These are phyloP conservation scores for Ceratocystis papillata DNA, from an alignment of 2,329 filamentous ascomycete species.

Conservation along the genomic window DNA sequence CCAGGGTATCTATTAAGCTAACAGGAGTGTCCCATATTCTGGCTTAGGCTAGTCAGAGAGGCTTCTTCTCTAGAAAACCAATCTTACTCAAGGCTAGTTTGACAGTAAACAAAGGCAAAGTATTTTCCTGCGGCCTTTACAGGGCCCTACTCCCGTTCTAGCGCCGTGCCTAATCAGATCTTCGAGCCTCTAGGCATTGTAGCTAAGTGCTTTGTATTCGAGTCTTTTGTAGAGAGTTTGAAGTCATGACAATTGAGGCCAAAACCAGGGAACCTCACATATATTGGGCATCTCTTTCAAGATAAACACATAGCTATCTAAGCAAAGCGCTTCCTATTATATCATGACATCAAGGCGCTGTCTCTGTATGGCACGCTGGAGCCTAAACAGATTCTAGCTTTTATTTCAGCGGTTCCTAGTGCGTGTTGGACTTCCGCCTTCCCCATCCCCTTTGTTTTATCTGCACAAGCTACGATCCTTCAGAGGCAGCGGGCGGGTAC, in stretches of 20 bases:
- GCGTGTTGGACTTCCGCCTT: neutral
- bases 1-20: neutral
- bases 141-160: neutral
- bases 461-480: neutral
- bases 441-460: neutral
- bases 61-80: neutral
- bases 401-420: neutral
- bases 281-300: too few species aligned
- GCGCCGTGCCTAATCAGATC: neutral
- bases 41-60: neutral
- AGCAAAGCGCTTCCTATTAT: too few species aligned
- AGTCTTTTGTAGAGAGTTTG: too few species aligned
- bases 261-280: too few species aligned
- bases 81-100: neutral
- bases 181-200: neutral
- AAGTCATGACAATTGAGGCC: too few species aligned
- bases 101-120: neutral
- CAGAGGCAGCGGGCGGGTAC: slow-evolving; percentile 5
- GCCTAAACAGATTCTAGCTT: too few species aligned
- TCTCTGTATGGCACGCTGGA: too few species aligned
- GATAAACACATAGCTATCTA: too few species aligned
- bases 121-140: neutral
- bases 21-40: too few species aligned
- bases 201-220: neutral
- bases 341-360: too few species aligned